Conservation (phyloP, 164 flowering plant species). For the Vitis riparia region DNA sequence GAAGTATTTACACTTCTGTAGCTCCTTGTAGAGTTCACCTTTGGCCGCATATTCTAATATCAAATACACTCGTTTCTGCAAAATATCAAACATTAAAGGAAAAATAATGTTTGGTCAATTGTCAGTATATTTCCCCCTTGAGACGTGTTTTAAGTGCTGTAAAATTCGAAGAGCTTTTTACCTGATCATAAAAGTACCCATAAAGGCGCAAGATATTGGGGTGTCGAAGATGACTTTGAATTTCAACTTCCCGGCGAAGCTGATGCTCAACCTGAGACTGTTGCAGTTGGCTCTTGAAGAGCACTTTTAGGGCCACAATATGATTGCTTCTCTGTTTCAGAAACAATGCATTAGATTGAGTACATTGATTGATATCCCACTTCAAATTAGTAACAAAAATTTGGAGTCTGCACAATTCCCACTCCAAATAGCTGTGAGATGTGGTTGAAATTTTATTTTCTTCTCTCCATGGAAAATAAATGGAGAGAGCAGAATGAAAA, state of each 20-base stretch:
- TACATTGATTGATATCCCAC: too few relatives aligned
- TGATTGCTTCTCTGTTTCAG: conserved; percentile 83
- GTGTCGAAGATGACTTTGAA: conserved; percentile 90
- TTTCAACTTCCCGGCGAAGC: conserved; percentile 93
- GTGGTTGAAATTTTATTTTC: too few relatives aligned
- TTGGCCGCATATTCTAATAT: conserved; percentile 93
- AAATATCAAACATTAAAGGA: neutral
- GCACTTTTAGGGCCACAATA: conserved; percentile 88
- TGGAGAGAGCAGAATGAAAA: too few relatives aligned
- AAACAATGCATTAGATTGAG: too few relatives aligned
- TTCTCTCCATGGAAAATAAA: too few relatives aligned
- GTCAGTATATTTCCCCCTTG: too few relatives aligned
- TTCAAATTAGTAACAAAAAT: too few relatives aligned
- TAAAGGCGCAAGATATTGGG: conserved; percentile 86
- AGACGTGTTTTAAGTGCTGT: too few relatives aligned
- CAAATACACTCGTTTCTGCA: conserved; percentile 92
- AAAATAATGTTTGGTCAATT: too few relatives aligned
- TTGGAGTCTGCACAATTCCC: too few relatives aligned
- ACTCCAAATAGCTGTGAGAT: too few relatives aligned
- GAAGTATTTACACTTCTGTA: conserved; percentile 91
- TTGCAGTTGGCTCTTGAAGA: conserved; percentile 92
- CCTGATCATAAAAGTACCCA: conserved; percentile 98
- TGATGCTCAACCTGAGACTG: conserved; percentile 98
- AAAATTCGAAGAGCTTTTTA: conserved; percentile 4
- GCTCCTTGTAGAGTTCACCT: conserved; percentile 93